Evolutionary conservation across 371 early-diverging fungal species (phyloP), one percentile per base, ranked within the genome.

Genomic region (Mucor ambiguus): DNA sequence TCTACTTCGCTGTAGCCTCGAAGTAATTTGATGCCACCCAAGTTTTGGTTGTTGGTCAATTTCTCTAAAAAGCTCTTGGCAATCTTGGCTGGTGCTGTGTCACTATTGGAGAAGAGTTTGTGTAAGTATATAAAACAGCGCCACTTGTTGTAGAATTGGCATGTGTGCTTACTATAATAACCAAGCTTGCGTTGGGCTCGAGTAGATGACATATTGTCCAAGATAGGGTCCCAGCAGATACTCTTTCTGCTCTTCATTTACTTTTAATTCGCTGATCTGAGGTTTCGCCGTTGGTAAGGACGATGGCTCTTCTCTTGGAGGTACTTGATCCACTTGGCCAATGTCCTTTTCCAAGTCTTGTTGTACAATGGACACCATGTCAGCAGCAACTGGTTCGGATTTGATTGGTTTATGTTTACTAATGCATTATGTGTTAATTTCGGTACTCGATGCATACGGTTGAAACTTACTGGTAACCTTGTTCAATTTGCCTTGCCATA

Each of bases 1-100:
- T 88, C 86, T 1, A 92, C 91, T 64, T 92, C 93, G 11, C 81
- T 79, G 78, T 90, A 92, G 4, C 93, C 93, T 33, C 95, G 87
- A 37, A 92, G 76, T 4, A 93, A 68, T 18, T 86, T 77, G 10
- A 85, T 89, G 0, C 93, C 94, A 29, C 92, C 92, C 56, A 90
- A 61, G 48, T 85, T 87, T 32, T 83, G 76, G 37, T 80, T 79
- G 56, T 86, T 85, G 9, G 90, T 85, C 11, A 92, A 65, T 35
- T 80, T 83, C 11, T 87, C 86, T 69, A 89, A 86, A 32, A 95
- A 83, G 9, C 83, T 87, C 63, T 92, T 88, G 9, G 90, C 85
- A 10, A 93, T 74, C 69, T 92, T 92, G 69, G 89, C 86, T 12
- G 77, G 64, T 7, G 78, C 61, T 2, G 75, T 78, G 38, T 79